Evolutionary conservation across 2,329 filamentous ascomycete species (phyloP), one percentile per base, ranked within the genome.

Genomic region (Cytospora paraplurivora): DNA sequence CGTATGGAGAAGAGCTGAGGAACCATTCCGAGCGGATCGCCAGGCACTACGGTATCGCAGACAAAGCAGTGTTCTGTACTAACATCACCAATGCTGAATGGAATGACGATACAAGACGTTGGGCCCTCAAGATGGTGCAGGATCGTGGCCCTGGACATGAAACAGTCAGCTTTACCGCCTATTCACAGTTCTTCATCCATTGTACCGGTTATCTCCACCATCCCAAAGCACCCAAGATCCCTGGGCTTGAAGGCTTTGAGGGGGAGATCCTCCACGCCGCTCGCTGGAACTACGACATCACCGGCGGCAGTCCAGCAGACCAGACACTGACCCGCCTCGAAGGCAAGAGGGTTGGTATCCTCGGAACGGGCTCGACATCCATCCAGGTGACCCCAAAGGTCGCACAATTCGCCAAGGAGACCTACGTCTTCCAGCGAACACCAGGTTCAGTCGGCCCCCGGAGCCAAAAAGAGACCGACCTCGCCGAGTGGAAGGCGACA

Each of bases 361-460:
- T 85, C 35, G 82, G 82, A 27, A 84, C 81, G 0, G 82, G 80
- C 0, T 79, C 81, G 1, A 83, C 80, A 0, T 78, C 76, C 0
- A 73, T 84, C 3, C 79, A 82, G 64, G 75, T 74, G 1, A 69
- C 82, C 0, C 79, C 82, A 0, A 69, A 74, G 19, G 69, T 85
- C 0, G 81, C 78, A 1, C 74, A 78, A 54, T 81, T 76, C 63
- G 78, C 81, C 0, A 78, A 81, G 55, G 73, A 84, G 47, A 69
- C 86, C 3, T 83, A 79, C 66, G 82, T 86, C n/a, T 78, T 86
- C 69, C 83, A 86, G 69, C 79, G 84, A 3, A 86, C 84, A 3
- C 82, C 83, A 4, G 76, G 78, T 1, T 72, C 73, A 0, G 74
- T 82, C 5, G 74, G 75, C 27, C 67, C 69, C 19, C 76, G 79